Evolutionary conservation across 2,329 filamentous ascomycete species (phyloP).

Genomic region (Pyricularia sp.): DNA sequence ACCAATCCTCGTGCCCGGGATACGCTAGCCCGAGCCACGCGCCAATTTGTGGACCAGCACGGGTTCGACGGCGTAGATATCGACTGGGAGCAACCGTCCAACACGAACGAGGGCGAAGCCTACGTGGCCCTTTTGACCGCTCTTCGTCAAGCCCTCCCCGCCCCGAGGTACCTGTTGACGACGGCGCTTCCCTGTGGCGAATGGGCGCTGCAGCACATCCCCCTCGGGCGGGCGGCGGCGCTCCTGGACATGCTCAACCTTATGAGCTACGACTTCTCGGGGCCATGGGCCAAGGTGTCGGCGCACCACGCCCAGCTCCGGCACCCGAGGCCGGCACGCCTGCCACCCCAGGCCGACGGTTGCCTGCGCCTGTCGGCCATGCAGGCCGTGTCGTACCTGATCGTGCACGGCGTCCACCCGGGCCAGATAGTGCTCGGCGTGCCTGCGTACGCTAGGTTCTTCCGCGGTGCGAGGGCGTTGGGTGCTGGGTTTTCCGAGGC

Average conservation of each 20-base stretch:
- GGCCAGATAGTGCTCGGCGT: slow-evolving; percentile 50
- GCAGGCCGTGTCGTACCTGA: slow-evolving; percentile 39
- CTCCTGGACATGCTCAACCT: slow-evolving; percentile 51
- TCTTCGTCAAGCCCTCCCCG: slow-evolving; percentile 41
- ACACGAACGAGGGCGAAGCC: slow-evolving; percentile 38
- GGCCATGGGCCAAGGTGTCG: slow-evolving; percentile 45
- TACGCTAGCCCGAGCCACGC: slow-evolving; percentile 41
- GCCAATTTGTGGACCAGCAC: slow-evolving; percentile 41
- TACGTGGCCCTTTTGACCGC: slow-evolving; percentile 42
- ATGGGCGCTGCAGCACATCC: slow-evolving; percentile 48
- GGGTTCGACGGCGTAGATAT: slow-evolving; percentile 53
- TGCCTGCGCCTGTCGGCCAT: slow-evolving; percentile 31
- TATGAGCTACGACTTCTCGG: slow-evolving; percentile 58
- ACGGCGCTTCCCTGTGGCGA: slow-evolving; percentile 50
- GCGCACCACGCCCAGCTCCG: slow-evolving; percentile 54
- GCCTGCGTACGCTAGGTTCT: slow-evolving; percentile 50
- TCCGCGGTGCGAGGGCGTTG: slow-evolving; percentile 37
- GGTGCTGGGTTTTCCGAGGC: slow-evolving; percentile 35
- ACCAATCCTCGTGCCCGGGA: slow-evolving; percentile 30
- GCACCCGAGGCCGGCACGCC: slow-evolving; percentile 18
- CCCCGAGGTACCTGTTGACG: slow-evolving; percentile 42
- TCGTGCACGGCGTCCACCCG: slow-evolving; percentile 37
- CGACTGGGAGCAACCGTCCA: slow-evolving; percentile 55
- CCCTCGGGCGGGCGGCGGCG: slow-evolving; percentile 34
- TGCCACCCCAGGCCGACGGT: slow-evolving; percentile 12